These are phyloP conservation scores for Fusarium secorum DNA, from an alignment of 2,329 filamentous ascomycete species.

Conservation along the genomic window DNA sequence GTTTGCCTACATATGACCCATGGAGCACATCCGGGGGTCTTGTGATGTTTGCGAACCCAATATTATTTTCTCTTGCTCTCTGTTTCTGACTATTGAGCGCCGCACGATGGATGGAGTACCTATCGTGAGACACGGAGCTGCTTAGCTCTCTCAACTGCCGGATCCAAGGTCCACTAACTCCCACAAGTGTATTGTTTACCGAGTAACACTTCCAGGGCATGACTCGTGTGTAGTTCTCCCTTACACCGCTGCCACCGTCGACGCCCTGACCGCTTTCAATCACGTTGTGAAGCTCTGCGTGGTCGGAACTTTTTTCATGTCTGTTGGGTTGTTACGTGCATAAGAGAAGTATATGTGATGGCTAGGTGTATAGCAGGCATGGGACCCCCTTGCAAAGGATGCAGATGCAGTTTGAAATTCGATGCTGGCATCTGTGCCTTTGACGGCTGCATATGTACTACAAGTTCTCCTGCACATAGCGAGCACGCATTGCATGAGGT, in stretches of 20 bases:
- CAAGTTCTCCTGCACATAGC: not conserved
- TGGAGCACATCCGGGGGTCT: slow-evolving; percentile 16
- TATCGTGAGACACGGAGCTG: not conserved
- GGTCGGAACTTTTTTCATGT: slow-evolving; percentile 12
- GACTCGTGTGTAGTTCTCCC: slow-evolving; percentile 25
- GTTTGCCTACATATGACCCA: slow-evolving; percentile 15
- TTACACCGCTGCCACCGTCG: slow-evolving; percentile 18
- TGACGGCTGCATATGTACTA: slow-evolving; percentile 17
- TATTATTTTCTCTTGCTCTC: not conserved
- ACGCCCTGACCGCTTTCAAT: slow-evolving; percentile 24
- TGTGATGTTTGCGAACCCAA: not conserved
- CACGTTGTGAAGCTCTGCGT: not conserved
- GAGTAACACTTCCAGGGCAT: slow-evolving; percentile 11
- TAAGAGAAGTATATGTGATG: slow-evolving; percentile 18
- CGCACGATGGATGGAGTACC: not conserved
- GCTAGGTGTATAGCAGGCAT: slow-evolving; percentile 3
- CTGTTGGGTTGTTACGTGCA: slow-evolving; percentile 23
- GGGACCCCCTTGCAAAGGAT: slow-evolving; percentile 2
- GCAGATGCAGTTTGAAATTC: slow-evolving; percentile 19
- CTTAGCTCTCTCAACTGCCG: slow-evolving; percentile 26
- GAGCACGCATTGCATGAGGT: slow-evolving; percentile 10
- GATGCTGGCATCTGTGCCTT: slow-evolving; percentile 25
- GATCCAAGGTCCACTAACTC: slow-evolving; percentile 18
- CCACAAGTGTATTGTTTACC: slow-evolving; percentile 11
- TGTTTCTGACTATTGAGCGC: not conserved